phyloP scores from a whole-genome alignment of 2,329 filamentous ascomycete genomes.

The Claviceps lovelessii region DNA sequence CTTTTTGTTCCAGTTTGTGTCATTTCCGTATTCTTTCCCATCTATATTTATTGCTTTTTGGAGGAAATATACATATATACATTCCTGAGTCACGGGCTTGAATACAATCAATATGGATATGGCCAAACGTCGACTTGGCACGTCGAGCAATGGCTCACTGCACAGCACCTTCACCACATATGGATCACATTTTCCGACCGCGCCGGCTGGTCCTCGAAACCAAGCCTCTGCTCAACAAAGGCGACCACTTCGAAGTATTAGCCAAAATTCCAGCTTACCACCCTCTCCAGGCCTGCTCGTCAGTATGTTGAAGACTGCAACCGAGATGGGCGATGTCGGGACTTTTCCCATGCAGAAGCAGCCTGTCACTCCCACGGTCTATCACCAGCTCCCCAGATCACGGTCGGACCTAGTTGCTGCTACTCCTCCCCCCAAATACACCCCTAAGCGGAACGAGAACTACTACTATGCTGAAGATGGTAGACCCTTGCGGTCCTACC shows the following conservation, averaged over 20 bases:
- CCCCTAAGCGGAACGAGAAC: conserved; percentile 19
- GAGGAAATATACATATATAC: neutral
- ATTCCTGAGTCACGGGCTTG: neutral
- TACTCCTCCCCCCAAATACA: conserved; percentile 12
- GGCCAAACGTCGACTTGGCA: conserved; percentile 16
- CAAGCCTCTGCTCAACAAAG: conserved; percentile 15
- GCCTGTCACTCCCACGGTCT: conserved; percentile 16
- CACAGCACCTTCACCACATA: conserved; percentile 18
- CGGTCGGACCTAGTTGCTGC: conserved; percentile 18
- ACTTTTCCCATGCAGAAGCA: conserved; percentile 37
- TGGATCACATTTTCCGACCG: conserved; percentile 7
- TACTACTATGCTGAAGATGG: conserved; percentile 25
- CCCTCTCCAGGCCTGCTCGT: conserved; percentile 41
- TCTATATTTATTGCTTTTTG: conserved; percentile 4
- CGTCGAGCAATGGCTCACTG: conserved; percentile 27
- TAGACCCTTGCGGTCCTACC: conserved; percentile 31
- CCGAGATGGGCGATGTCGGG: conserved; percentile 51
- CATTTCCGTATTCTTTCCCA: conserved; percentile 2
- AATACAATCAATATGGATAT: conserved; percentile 16
- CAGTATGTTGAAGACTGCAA: conserved; percentile 51
- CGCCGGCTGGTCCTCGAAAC: conserved; percentile 8
- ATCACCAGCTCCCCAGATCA: conserved; percentile 15
- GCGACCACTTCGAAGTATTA: conserved; percentile 29
- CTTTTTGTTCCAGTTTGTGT: conserved; percentile 5
- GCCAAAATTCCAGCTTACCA: conserved; percentile 28